Evolutionary conservation across 495 filamentous ascomycete genomes (phyloP), one percentile per base, ranked within the genome.

Genomic region (Copromyces sp.): DNA sequence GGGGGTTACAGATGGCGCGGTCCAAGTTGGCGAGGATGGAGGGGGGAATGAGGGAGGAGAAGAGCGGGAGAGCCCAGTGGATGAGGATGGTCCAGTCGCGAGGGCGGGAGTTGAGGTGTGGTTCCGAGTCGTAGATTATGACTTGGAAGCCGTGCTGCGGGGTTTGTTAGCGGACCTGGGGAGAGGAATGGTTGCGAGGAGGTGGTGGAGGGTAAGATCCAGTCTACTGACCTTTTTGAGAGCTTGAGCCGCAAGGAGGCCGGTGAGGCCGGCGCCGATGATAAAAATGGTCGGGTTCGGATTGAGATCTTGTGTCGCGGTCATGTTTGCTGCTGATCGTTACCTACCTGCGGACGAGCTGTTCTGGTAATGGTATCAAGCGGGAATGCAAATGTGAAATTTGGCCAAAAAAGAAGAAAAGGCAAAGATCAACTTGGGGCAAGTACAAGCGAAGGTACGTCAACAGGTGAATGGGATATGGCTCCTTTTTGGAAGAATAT

Each of bases 11-110:
- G 68, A 70, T 59, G 0, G 83, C 79, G 35, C 82, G 74, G 47
- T 83, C 78, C 7, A 79, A 74, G 37, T 73, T 75, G 73, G 74
- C 79, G 53, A 81, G 75, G n/a, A 87, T 73, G n/a, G 80, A 80
- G 2, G 79, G 74, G 14, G 78, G 77, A 1, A 88, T 77, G 2
- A 83, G 77, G 4, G 73, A 70, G 14, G 68, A 41, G 12, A 81
- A 73, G 16, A 76, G 44, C 0, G 77, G 76, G 12, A 82, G 77
- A 0, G 83, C 84, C 88, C 88, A 90, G 73, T 89, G 86, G 12
- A 88, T 76, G 8, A 84, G 80, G 73, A 89, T 86, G 39, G 84
- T 86, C 88, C 88, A 89, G 77, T 89, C 87, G 4, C 87, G 81
- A 9, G 78, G 74, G n/a, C 83, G 83, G 8, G 75, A 73, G 12